Evolutionary conservation across 306 rosid genomes (phyloP).

Genomic region (Trichosanthes cucumerina): DNA sequence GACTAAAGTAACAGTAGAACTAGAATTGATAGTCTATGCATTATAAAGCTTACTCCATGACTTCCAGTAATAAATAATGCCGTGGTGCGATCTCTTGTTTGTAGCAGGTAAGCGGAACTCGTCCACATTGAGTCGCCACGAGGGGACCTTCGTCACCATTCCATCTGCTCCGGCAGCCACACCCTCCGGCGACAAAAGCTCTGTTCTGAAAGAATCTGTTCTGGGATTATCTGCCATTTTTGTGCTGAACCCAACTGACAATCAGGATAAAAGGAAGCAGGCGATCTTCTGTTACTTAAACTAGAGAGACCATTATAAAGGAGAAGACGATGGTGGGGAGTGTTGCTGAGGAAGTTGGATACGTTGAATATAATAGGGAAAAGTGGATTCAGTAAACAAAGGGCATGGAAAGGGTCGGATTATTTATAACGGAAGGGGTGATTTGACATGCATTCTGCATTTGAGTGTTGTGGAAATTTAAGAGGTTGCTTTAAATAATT

Average conservation of each 20-base stretch:
- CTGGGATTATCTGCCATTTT: slow-evolving; percentile 12
- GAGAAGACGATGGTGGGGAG: neutral
- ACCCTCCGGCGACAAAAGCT: slow-evolving; percentile 58
- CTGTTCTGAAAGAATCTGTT: slow-evolving; percentile 26
- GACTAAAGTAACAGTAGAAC: neutral
- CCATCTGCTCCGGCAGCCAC: slow-evolving; percentile 14
- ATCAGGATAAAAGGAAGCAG: neutral
- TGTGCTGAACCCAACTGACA: neutral
- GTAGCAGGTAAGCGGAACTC: slow-evolving; percentile 42
- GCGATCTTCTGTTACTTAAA: neutral
- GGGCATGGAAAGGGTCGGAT: slow-evolving; percentile 9
- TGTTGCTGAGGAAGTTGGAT: neutral
- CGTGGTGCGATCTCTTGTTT: slow-evolving; percentile 38
- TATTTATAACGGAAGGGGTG: neutral
- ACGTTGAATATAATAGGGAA: neutral
- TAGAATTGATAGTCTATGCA: neutral
- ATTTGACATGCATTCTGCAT: neutral
- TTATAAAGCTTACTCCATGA: slow-evolving; percentile 33
- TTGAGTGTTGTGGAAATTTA: neutral
- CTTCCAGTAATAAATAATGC: slow-evolving; percentile 29
- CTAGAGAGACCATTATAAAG: neutral
- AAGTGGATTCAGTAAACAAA: slow-evolving; percentile 9
- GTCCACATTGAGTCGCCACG: slow-evolving; percentile 82
- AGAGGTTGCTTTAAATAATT: neutral
- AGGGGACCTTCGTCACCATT: slow-evolving; percentile 30